Evolutionary conservation across 352 stramenopile genomes (phyloP).

Genomic region (Pythium dissotocum): DNA sequence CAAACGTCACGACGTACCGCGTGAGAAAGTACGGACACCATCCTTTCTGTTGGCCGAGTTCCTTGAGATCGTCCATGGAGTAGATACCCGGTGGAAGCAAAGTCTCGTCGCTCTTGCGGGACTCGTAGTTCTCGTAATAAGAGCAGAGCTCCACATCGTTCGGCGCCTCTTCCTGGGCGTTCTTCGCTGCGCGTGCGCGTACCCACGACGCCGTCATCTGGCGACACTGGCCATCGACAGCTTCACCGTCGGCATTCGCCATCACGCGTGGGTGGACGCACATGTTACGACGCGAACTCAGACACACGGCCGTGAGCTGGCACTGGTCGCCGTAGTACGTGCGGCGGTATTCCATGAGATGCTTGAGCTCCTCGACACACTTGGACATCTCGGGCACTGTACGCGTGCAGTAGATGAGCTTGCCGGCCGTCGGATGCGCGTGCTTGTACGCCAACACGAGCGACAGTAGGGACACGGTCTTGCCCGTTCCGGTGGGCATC

Average conservation of each 20-base stretch:
- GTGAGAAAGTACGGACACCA: slow-evolving; percentile 99
- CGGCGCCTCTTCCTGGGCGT: slow-evolving; percentile 8
- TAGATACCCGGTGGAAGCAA: slow-evolving; percentile 95
- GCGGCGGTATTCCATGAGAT: slow-evolving; percentile 85
- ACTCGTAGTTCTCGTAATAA: slow-evolving; percentile 92
- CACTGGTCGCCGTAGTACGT: slow-evolving; percentile 61
- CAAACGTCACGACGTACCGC: slow-evolving; percentile 95
- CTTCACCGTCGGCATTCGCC: slow-evolving; percentile 94
- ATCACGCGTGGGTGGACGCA: slow-evolving; percentile 97
- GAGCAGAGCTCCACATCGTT: slow-evolving; percentile 74
- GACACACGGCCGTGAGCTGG: slow-evolving; percentile 85
- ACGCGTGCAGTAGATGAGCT: slow-evolving; percentile 99
- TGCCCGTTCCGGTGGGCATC: slow-evolving; percentile 99
- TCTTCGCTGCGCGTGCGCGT: slow-evolving; percentile 62
- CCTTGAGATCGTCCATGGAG: slow-evolving; percentile 96
- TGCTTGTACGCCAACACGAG: slow-evolving; percentile 96
- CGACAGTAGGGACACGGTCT: slow-evolving; percentile 97
- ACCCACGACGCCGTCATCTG: slow-evolving; percentile 98
- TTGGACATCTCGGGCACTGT: slow-evolving; percentile 99
- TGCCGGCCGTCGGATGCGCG: slow-evolving; percentile 94
- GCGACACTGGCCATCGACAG: slow-evolving; percentile 96
- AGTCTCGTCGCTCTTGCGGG: slow-evolving; percentile 87
- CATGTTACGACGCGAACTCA: slow-evolving; percentile 97
- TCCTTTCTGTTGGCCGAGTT: slow-evolving; percentile 85
- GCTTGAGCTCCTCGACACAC: slow-evolving; percentile 97